A percentile compares a stretch with the other conserved stretches of the same genome.
Conservation (phyloP, 2,329 filamentous ascomycete species). For the Aquanectria penicillioides region DNA sequence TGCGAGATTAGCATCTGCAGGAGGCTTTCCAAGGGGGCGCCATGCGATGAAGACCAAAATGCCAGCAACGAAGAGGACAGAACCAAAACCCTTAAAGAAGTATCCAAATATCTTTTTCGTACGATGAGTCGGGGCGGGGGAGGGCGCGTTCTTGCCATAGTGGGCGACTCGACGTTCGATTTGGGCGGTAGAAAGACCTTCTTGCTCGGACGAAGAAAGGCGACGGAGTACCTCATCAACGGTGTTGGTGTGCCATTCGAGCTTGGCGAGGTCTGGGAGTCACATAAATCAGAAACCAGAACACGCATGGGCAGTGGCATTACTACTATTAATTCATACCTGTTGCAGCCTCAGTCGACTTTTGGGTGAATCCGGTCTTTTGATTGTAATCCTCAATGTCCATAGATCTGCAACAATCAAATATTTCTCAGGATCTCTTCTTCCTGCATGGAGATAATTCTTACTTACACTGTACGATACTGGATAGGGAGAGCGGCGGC, state of each 20-base stretch:
- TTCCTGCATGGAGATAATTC: neutral
- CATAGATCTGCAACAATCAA: constrained; percentile 26
- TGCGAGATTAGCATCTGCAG: constrained; percentile 74
- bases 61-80: constrained; percentile 73
- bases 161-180: constrained; percentile 21
- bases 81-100: constrained; percentile 81
- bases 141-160: constrained; percentile 32
- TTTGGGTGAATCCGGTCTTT: constrained; percentile 20
- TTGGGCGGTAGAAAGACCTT: constrained; percentile 29
- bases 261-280: constrained; percentile 26
- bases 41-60: constrained; percentile 81
- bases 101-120: constrained; percentile 68
- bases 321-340: constrained; percentile 15
- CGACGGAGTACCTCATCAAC: constrained; percentile 27
- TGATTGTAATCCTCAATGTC: constrained; percentile 33
- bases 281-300: constrained; percentile 1
- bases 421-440: constrained; percentile 11
- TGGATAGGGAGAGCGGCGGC: constrained; percentile 30
- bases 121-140: constrained; percentile 28
- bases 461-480: constrained; percentile 33
- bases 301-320: neutral
- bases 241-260: constrained; percentile 33
- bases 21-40: constrained; percentile 78
- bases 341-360: constrained; percentile 19
- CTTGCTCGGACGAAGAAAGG: constrained; percentile 20